Conservation (phyloP, 2,329 filamentous ascomycete genomes). For the Botrytis squamosa region DNA sequence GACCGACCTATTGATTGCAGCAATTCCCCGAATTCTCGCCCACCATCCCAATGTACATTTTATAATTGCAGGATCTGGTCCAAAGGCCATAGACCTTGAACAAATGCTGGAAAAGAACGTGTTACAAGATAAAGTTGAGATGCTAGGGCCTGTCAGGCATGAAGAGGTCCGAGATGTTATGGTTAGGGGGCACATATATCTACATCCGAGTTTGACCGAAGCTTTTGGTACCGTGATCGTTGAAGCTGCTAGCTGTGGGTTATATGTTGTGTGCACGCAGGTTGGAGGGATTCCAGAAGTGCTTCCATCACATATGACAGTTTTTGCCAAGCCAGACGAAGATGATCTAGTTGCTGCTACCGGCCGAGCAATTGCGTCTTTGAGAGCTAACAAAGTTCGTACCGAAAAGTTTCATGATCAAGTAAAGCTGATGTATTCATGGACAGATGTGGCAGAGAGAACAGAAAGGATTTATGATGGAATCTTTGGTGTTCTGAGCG, state of each 20-base stretch:
- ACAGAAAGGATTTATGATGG: conserved; percentile 95
- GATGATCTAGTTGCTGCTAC: conserved; percentile 91
- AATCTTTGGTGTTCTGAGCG: conserved; percentile 80
- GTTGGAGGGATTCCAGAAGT: conserved; percentile 98
- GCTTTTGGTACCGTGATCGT: conserved; percentile 98
- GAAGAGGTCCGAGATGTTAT: conserved; percentile 98
- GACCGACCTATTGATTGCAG: conserved; percentile 92
- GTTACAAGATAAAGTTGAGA: conserved; percentile 87
- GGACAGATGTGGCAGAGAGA: conserved; percentile 90
- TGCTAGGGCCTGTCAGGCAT: conserved; percentile 88
- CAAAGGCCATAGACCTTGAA: conserved; percentile 95
- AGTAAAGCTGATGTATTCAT: conserved; percentile 98
- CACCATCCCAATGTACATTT: conserved; percentile 92
- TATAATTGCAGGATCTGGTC: conserved; percentile 92
- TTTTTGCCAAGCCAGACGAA: conserved; percentile 94
- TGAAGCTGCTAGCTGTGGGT: conserved; percentile 89
- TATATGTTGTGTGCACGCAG: conserved; percentile 95
- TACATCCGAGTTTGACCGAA: conserved; percentile 92
- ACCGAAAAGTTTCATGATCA: conserved; percentile 96
- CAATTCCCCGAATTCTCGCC: conserved; percentile 87
- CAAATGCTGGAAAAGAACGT: conserved; percentile 97
- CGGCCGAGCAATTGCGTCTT: conserved; percentile 79
- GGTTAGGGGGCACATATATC: conserved; percentile 93
- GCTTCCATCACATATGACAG: conserved; percentile 92
- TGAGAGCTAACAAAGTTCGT: conserved; percentile 81